These are phyloP conservation scores for Entrophospora sp. DNA, from an alignment of 192 early-diverging fungal species.

Conservation along the genomic window DNA sequence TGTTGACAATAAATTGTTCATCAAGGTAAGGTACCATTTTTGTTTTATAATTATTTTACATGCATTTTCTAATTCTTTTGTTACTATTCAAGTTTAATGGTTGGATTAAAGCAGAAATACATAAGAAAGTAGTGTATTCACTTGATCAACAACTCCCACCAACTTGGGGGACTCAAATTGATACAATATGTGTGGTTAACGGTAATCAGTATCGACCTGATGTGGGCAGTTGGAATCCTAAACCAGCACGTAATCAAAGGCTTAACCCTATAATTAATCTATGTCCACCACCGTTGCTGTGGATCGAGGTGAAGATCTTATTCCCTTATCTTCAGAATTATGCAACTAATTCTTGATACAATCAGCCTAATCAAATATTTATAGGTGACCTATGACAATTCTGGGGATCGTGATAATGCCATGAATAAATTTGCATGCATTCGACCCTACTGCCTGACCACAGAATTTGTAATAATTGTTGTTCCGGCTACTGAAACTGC, in stretches of 20 bases:
- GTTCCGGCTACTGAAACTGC: background rate
- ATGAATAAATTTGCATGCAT: background rate
- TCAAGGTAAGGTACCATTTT: conserved; percentile 12
- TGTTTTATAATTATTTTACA: conserved; percentile 14
- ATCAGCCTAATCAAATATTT: conserved; percentile 1
- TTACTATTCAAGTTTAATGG: conserved; percentile 13
- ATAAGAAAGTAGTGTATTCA: background rate
- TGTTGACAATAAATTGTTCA: conserved; percentile 14
- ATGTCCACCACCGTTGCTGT: conserved; percentile 3
- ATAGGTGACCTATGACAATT: conserved; percentile 13
- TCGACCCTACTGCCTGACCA: background rate
- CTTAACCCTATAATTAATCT: background rate
- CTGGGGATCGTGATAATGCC: conserved; percentile 8
- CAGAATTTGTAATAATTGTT: conserved; percentile 4
- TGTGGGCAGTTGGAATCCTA: conserved; percentile 2
- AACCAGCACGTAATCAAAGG: conserved; percentile 1
- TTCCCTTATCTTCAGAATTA: conserved; percentile 4
- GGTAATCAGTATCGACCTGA: conserved; percentile 12
- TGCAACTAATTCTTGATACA: conserved; percentile 13
- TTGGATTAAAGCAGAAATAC: conserved; percentile 2
- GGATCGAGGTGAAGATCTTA: conserved; percentile 3
- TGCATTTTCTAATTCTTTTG: conserved; percentile 14
- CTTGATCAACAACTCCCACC: conserved; percentile 2
- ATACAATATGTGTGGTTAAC: conserved; percentile 6
- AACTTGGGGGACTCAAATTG: conserved; percentile 1